Base-by-base conservation (phyloP, 139 green algal genomes). In the Haematococcus sp. region DNA sequence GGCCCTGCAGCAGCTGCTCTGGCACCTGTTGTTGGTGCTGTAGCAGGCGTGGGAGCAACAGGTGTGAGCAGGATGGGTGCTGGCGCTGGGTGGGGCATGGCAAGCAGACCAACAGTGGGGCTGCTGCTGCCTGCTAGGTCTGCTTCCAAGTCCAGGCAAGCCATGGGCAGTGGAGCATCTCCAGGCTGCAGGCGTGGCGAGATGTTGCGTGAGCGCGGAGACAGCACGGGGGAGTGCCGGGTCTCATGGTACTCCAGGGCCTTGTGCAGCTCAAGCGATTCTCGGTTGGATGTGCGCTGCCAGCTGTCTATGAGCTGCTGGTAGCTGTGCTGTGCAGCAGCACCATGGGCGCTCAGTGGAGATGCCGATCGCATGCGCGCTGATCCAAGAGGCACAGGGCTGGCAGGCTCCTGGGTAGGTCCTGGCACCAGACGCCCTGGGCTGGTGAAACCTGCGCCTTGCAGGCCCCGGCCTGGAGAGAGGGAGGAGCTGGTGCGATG, bases 191-290 rank as follows among this genome's bases (percentile, higher is more conserved):
- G 23, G 11, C n/a, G 17, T 9, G 58, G 58, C 23, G 58, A 34
- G 25, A 30, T 28, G 23, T 28, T 40, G 58, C 30, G 58, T 11
- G 58, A 65, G 30, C n/a, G 58, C 11, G 58, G 58, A n/a, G 58
- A 65, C 3, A 65, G 58, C 23, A 65, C 30, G 23, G 58, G 58
- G n/a, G 58, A 40, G 58, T 40, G 30, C 3, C 58, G 23, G 58
- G n/a, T n/a, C 58, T 65, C 58, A 65, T 40, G 30, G 58, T 65
- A 65, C 58, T 65, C 58, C 4, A 30, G n/a, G 7, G 30, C 34
- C n/a, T 30, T 65, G 28, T 65, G 58, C n/a, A 65, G 30, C 58
- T 65, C 58, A 16, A 40, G 58, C 3, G 58, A 28, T 4, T 65
- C n/a, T 4, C n/a, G 17, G 58, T 28, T 40, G n/a, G 58, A 65